Percentiles rank a stretch among this genome's conserved stretches.
These are phyloP conservation scores for Boletellus ananiceps DNA, from an alignment of 768 basidiomycete genomes.

Conservation along the genomic window DNA sequence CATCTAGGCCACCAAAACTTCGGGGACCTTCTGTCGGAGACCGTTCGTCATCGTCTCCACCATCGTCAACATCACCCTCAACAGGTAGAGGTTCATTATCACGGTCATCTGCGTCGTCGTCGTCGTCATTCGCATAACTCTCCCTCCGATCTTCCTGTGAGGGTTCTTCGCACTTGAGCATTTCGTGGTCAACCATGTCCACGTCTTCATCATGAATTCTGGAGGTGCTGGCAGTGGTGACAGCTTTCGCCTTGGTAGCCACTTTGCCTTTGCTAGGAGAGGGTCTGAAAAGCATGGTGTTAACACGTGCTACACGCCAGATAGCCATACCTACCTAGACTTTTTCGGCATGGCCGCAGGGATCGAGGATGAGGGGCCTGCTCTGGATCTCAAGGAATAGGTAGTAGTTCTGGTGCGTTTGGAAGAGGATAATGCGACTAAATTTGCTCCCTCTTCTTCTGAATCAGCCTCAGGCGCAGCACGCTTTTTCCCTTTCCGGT, in stretches of 20 bases:
- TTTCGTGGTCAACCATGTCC: conserved; percentile 68
- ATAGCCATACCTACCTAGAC: conserved; percentile 44
- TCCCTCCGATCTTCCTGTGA: conserved; percentile 46
- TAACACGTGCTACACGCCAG: conserved; percentile 8
- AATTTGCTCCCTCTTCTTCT: conserved; percentile 58
- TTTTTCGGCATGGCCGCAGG: conserved; percentile 70
- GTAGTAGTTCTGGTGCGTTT: conserved; percentile 61
- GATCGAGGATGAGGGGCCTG: conserved; percentile 37
- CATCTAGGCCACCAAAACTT: conserved; percentile 54
- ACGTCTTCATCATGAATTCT: conserved; percentile 65
- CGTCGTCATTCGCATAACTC: conserved; percentile 38
- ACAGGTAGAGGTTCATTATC: conserved; percentile 43
- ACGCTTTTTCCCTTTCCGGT: conserved; percentile 90
- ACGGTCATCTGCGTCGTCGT: conserved; percentile 42
- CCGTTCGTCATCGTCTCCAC: conserved; percentile 36
- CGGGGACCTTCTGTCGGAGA: conserved; percentile 34
- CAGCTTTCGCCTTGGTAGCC: conserved; percentile 50
- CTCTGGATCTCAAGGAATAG: conserved; percentile 66
- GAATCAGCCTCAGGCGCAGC: conserved; percentile 67
- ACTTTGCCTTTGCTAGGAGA: conserved; percentile 56
- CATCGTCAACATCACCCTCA: conserved; percentile 46
- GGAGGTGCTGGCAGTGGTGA: conserved; percentile 60
- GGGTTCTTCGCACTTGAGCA: conserved; percentile 42
- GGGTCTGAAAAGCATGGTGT: conserved; percentile 34
- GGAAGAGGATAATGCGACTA: conserved; percentile 42